Percentiles rank a stretch among this genome's conserved stretches.
Evolutionary conservation across 805 yeast species (phyloP).

Genomic region (Nakazawaea sp.): DNA sequence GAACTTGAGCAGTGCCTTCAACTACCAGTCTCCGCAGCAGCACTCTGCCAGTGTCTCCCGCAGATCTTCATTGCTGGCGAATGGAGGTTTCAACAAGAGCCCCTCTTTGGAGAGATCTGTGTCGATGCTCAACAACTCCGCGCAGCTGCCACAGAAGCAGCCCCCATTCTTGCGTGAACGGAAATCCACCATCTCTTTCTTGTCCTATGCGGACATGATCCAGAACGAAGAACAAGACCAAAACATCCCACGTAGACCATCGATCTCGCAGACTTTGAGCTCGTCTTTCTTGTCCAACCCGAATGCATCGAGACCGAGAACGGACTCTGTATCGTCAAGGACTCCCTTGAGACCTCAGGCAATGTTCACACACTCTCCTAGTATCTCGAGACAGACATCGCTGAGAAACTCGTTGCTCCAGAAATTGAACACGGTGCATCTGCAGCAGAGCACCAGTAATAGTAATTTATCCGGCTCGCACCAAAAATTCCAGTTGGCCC

Average conservation of each 20-base stretch:
- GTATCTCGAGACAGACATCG: slow-evolving; percentile 7
- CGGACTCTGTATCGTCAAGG: slow-evolving; percentile 11
- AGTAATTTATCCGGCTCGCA: background rate
- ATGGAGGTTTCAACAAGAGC: slow-evolving; percentile 6
- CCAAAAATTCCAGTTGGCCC: slow-evolving; percentile 7
- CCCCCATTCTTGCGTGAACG: slow-evolving; percentile 14
- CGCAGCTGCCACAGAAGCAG: background rate
- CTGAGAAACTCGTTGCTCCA: slow-evolving; percentile 2
- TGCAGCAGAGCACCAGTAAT: background rate
- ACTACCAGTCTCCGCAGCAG: slow-evolving; percentile 8
- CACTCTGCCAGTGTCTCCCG: slow-evolving; percentile 2
- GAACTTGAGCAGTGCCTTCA: slow-evolving; percentile 31
- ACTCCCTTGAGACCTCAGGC: slow-evolving; percentile 7
- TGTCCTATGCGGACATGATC: slow-evolving; percentile 76
- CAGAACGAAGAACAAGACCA: slow-evolving; percentile 51
- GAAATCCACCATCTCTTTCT: slow-evolving; percentile 42
- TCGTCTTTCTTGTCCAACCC: slow-evolving; percentile 17
- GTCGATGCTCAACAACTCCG: slow-evolving; percentile 9
- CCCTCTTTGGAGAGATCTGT: slow-evolving; percentile 10
- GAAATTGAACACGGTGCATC: slow-evolving; percentile 1
- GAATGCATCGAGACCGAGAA: slow-evolving; percentile 17
- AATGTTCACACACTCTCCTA: slow-evolving; percentile 5
- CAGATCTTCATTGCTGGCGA: slow-evolving; percentile 7
- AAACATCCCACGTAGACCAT: slow-evolving; percentile 51
- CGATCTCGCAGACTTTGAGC: slow-evolving; percentile 35